Base-by-base conservation (phyloP, 2,329 filamentous ascomycete genomes). In the Fusarium goolgardi region DNA sequence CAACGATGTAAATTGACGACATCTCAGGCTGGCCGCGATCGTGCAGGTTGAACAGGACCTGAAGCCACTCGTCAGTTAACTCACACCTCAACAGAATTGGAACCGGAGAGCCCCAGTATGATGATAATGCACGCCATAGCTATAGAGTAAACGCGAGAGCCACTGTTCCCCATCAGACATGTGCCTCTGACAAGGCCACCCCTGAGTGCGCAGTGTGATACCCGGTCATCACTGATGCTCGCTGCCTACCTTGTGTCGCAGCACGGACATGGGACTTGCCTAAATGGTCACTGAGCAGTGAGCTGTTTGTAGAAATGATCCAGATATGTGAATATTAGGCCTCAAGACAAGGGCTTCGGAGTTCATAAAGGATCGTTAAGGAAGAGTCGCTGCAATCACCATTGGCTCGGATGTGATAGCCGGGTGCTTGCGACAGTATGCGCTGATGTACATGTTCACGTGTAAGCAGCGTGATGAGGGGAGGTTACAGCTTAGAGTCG, bases 121-220 rank as follows among this genome's bases (percentile, higher is more conserved):
- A 16, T 57, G 37, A 21, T 58, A 50, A 69, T 69, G 61, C 65
- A 67, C 61, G 61, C 65, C 61, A 68, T 68, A 52, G 44, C 32
- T 67, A 61, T 41, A 55, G 52, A 54, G 39, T 53, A 58, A 18
- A 45, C 52, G 43, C 39, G 62, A 37, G 35, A 32, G 29, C 31
- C 41, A 40, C 40, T 64, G 18, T 53, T 29, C 53, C 23, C 37
- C 55, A 41, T 41, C 39, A 46, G n/a, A 41, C 23, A 47, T 34
- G 23, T 49, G 9, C 23, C 32, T 39, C 23, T 23, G 21, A 31
- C 46, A 60, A 32, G 58, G 54, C 20, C 41, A 64, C 37, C 60
- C 46, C 53, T 65, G 61, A 59, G 27, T 34, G n/a, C n/a, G 37
- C 37, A 53, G 46, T 46, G 27, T 39, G 45, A 27, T 51, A 40